Evolutionary conservation across 2,329 filamentous ascomycete genomes (phyloP).

Genomic region (Karstenula rhodostoma): DNA sequence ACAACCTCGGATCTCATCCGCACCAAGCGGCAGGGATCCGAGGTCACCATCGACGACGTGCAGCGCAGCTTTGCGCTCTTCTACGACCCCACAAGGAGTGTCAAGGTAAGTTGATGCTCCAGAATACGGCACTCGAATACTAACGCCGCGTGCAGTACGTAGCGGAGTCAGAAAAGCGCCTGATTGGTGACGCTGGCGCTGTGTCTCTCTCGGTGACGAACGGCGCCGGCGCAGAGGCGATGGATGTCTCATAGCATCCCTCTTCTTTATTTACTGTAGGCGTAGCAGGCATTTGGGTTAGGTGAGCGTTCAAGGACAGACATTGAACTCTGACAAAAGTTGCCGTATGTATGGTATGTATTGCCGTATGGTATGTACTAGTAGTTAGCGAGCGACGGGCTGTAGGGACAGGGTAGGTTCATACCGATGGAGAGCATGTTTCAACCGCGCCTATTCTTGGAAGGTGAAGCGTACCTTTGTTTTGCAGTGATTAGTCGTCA

Average conservation of each 20-base stretch:
- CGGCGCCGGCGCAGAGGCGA: constrained; percentile 67
- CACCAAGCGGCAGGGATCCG: constrained; percentile 83
- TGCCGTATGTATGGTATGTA: constrained; percentile 17
- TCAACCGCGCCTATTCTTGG: background rate
- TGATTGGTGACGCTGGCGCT: constrained; percentile 85
- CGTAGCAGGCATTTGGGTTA: constrained; percentile 32
- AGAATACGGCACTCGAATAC: constrained; percentile 3
- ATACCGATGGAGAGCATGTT: background rate
- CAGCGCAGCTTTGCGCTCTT: constrained; percentile 94
- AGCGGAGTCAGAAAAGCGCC: constrained; percentile 84
- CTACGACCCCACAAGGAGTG: constrained; percentile 86
- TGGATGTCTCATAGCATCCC: constrained; percentile 69
- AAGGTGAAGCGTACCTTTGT: background rate
- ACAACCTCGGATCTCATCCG: constrained; percentile 89
- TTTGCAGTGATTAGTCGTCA: background rate
- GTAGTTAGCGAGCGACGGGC: constrained; percentile 12
- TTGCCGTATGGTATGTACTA: constrained; percentile 23
- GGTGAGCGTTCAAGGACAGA: constrained; percentile 33
- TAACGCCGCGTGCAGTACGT: constrained; percentile 68
- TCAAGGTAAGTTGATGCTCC: constrained; percentile 61
- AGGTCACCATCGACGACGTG: constrained; percentile 86
- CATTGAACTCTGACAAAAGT: constrained; percentile 24
- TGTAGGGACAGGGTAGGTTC: background rate
- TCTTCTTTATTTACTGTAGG: constrained; percentile 19
- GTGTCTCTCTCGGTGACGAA: constrained; percentile 72